Conservation (phyloP, 1,139 yeast genomes). For the Sugiyamaella xylanicola region DNA sequence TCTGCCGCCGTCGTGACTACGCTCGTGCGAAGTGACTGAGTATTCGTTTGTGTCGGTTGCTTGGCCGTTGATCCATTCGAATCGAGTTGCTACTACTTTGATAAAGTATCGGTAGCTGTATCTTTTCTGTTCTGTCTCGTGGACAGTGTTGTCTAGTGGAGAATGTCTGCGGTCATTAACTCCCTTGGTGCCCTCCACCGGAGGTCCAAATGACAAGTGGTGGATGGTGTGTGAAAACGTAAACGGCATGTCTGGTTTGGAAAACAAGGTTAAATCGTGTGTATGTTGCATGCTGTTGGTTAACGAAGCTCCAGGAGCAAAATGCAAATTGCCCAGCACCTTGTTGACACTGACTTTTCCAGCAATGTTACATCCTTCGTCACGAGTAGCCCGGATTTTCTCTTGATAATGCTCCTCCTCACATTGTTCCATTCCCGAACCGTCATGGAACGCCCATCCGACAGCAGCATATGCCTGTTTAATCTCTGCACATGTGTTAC, state of each 20-base stretch:
- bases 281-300: conserved; percentile 60
- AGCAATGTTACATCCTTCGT: conserved; percentile 84
- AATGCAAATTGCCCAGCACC: conserved; percentile 88
- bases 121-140: conserved; percentile 52
- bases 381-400: conserved; percentile 56
- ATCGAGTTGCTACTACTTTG: conserved; percentile 89
- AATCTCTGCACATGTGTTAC: conserved; percentile 85
- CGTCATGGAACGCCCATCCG: conserved; percentile 91
- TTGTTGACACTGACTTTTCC: conserved; percentile 82
- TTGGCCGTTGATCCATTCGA: conserved; percentile 60
- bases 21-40: conserved; percentile 85
- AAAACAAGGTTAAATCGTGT: conserved; percentile 80
- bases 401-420: conserved; percentile 82
- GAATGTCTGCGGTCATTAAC: conserved; percentile 8
- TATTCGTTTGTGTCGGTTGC: conserved; percentile 85
- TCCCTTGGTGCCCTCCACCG: conserved; percentile 47
- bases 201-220: conserved; percentile 82
- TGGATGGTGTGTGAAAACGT: conserved; percentile 68
- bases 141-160: conserved; percentile 67
- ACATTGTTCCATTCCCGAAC: conserved; percentile 83
- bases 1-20: conserved; percentile 82
- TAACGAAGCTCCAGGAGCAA: conserved; percentile 86
- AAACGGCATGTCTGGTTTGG: conserved; percentile 57
- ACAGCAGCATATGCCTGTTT: conserved; percentile 72
- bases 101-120: conserved; percentile 77